These are phyloP conservation scores for Eremothecium gossypii DNA, from an alignment of 1,139 yeast genomes.

Conservation along the genomic window DNA sequence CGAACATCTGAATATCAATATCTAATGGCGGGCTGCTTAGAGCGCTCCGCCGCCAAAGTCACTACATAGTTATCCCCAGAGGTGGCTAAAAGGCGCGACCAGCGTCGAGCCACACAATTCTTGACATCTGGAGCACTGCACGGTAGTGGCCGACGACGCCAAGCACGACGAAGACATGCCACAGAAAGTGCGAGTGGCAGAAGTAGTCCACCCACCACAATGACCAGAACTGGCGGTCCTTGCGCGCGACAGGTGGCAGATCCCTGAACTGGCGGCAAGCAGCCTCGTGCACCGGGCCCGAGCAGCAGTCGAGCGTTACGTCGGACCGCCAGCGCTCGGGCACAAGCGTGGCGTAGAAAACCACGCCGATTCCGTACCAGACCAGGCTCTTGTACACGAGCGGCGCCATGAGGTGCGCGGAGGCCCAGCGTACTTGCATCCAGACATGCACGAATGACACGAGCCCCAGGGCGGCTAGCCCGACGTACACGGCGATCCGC, in stretches of 20 bases:
- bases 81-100: too few species aligned
- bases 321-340: slow-evolving; percentile 87
- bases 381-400: slow-evolving; percentile 34
- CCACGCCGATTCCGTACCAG: slow-evolving; percentile 76
- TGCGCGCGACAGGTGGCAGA: slow-evolving; percentile 35
- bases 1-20: too few species aligned
- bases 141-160: slow-evolving; percentile 83
- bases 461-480: slow-evolving; percentile 69
- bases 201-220: slow-evolving; percentile 81
- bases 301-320: slow-evolving; percentile 22
- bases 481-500: slow-evolving; percentile 74
- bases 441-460: slow-evolving; percentile 53
- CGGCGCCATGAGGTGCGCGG: slow-evolving; percentile 14
- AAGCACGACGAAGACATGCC: slow-evolving; percentile 86
- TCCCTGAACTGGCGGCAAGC: neutral
- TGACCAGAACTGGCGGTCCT: slow-evolving; percentile 37
- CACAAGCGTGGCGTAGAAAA: slow-evolving; percentile 76
- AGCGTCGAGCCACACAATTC: slow-evolving; percentile 23
- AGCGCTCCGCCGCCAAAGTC: neutral
- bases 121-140: slow-evolving; percentile 65
- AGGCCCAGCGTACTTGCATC: slow-evolving; percentile 35
- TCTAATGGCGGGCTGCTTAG: neutral
- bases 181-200: slow-evolving; percentile 74
- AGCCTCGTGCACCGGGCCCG: neutral
- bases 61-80: too few species aligned